Conservation (phyloP, 805 yeast species). For the Kregervanrija delftensis region DNA sequence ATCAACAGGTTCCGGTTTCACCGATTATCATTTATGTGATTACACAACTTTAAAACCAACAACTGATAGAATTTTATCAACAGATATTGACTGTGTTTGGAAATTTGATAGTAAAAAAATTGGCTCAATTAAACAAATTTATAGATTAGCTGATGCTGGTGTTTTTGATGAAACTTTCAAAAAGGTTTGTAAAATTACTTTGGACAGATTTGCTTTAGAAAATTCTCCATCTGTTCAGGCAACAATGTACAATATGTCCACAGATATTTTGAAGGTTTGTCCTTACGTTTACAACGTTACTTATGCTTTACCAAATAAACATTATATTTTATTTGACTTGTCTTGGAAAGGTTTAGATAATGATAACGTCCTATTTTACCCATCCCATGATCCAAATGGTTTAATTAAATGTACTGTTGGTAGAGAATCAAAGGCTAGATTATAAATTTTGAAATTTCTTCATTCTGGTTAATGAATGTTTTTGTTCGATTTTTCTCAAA, state of each 20-base stretch:
- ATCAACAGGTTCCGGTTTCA: constrained; percentile 89
- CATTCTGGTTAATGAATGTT: neutral
- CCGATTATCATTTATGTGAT: constrained; percentile 80
- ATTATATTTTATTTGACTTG: constrained; percentile 75
- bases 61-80: constrained; percentile 77
- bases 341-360: constrained; percentile 78
- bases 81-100: constrained; percentile 77
- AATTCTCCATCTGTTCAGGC: constrained; percentile 95
- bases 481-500: neutral
- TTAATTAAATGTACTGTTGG: constrained; percentile 82
- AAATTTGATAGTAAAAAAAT: constrained; percentile 47
- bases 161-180: constrained; percentile 59
- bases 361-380: constrained; percentile 81
- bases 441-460: constrained; percentile 25
- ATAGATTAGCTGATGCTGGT: constrained; percentile 48
- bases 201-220: constrained; percentile 75
- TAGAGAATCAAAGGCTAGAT: constrained; percentile 53
- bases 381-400: constrained; percentile 90
- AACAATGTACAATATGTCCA: constrained; percentile 90
- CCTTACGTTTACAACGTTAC: constrained; percentile 56
- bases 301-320: constrained; percentile 85
- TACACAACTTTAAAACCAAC: constrained; percentile 84
- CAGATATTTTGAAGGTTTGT: constrained; percentile 55
- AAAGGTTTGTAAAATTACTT: constrained; percentile 60
- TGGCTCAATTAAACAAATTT: constrained; percentile 43